These are phyloP conservation scores for Auxenochlorella protothecoides DNA, from an alignment of 139 green algal species.

Conservation along the genomic window DNA sequence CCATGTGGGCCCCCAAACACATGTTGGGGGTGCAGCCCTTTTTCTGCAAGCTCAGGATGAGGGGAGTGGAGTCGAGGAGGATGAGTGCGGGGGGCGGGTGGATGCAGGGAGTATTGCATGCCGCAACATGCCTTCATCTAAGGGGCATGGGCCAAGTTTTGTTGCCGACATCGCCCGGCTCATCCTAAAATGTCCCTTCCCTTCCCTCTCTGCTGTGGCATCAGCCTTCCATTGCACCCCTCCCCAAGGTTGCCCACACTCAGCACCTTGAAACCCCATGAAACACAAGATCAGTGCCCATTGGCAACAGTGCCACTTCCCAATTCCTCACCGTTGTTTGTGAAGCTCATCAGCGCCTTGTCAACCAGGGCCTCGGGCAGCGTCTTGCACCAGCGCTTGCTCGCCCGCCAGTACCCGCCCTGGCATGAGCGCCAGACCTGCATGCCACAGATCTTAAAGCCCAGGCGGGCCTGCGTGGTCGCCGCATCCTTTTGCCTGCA, in stretches of 20 bases:
- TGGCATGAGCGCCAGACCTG: constrained; percentile 42
- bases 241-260: not conserved
- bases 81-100: not conserved
- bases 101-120: not conserved
- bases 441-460: constrained; percentile 79
- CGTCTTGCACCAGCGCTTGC: constrained; percentile 64
- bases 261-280: not conserved
- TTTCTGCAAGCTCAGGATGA: constrained; percentile 1
- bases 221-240: too few relatives aligned
- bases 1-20: constrained; percentile 39
- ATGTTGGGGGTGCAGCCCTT: constrained; percentile 28
- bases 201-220: too few relatives aligned
- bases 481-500: constrained; percentile 53
- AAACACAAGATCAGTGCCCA: not conserved
- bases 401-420: constrained; percentile 44
- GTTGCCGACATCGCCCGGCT: too few relatives aligned
- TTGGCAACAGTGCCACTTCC: not conserved
- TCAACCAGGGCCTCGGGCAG: constrained; percentile 43
- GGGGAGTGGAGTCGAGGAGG: not conserved
- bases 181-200: too few relatives aligned
- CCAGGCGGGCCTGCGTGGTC: constrained; percentile 59
- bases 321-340: constrained; percentile 44
- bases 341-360: constrained; percentile 54
- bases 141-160: too few relatives aligned
- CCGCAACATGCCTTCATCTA: too few relatives aligned